These are phyloP conservation scores for Halenospora varia DNA, from an alignment of 495 filamentous ascomycete genomes.

Conservation along the genomic window DNA sequence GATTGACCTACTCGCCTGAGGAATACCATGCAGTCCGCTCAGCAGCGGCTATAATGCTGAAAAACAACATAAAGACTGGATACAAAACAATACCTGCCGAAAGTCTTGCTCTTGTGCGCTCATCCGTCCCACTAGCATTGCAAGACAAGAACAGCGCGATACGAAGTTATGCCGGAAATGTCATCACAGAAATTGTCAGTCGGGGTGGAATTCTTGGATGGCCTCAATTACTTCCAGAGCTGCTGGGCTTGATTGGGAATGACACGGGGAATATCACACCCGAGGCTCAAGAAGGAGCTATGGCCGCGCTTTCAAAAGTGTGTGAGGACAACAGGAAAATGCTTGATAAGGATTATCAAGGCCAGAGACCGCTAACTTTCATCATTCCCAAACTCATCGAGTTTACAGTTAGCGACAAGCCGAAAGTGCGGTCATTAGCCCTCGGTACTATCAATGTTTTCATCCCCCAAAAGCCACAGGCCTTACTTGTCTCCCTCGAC, in stretches of 20 bases:
- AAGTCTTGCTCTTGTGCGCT: conserved; percentile 70
- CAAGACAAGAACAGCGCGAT: conserved; percentile 80
- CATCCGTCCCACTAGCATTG: conserved; percentile 70
- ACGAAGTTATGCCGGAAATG: conserved; percentile 82
- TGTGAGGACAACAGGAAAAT: conserved; percentile 93
- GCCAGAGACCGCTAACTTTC: conserved; percentile 79
- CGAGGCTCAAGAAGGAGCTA: conserved; percentile 84
- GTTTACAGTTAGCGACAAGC: conserved; percentile 68
- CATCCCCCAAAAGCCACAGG: conserved; percentile 73
- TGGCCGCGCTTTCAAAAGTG: conserved; percentile 88
- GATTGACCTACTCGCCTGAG: conserved; percentile 47
- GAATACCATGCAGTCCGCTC: conserved; percentile 75
- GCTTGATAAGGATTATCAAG: conserved; percentile 80
- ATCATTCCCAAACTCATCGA: conserved; percentile 89
- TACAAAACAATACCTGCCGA: conserved; percentile 67
- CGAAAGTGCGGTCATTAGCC: conserved; percentile 74
- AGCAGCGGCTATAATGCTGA: conserved; percentile 88
- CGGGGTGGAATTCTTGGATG: conserved; percentile 83
- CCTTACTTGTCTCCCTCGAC: conserved; percentile 72
- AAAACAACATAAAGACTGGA: conserved; percentile 77
- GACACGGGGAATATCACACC: conserved; percentile 58
- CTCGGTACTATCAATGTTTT: conserved; percentile 88
- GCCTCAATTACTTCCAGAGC: conserved; percentile 82
- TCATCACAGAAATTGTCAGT: conserved; percentile 90
- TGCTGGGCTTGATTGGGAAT: conserved; percentile 73